Percentiles rank a stretch among this genome's conserved stretches.
phyloP scores from a whole-genome alignment of 768 basidiomycete genomes.

The Pleurotus salmoneostramineus region DNA sequence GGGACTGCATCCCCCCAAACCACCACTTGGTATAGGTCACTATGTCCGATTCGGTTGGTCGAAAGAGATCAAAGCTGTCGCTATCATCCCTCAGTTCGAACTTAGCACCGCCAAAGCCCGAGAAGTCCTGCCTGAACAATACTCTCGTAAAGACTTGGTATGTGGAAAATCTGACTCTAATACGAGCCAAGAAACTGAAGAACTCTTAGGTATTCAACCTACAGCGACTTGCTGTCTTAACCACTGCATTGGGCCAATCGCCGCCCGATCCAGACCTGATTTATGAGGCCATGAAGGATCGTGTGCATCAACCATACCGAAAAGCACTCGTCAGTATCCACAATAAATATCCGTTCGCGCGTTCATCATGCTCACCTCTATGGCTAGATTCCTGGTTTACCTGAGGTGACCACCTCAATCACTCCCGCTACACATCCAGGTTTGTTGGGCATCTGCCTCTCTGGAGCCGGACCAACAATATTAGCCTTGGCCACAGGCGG shows the following conservation, averaged over 20 bases:
- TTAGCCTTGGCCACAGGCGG: constrained; percentile 86
- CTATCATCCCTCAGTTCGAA: constrained; percentile 94
- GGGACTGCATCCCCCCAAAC: constrained; percentile 84
- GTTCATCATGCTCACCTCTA: neutral
- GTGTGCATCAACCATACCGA: constrained; percentile 95
- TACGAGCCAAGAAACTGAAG: constrained; percentile 4
- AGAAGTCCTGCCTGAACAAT: constrained; percentile 78
- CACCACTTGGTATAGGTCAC: constrained; percentile 90
- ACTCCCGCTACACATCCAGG: constrained; percentile 91
- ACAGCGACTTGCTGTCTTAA: constrained; percentile 93
- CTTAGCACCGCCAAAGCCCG: constrained; percentile 94
- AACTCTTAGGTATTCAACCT: constrained; percentile 86
- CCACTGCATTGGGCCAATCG: constrained; percentile 84
- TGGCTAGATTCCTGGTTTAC: constrained; percentile 87
- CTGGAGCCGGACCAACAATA: constrained; percentile 97
- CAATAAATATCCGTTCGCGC: too few relatives aligned
- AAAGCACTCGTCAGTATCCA: constrained; percentile 64
- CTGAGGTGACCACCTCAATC: constrained; percentile 84
- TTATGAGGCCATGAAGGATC: constrained; percentile 99
- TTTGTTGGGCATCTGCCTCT: constrained; percentile 95
- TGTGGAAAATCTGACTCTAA: neutral
- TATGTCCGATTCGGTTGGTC: constrained; percentile 90
- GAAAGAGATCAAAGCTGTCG: constrained; percentile 81
- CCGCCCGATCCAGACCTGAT: constrained; percentile 96
- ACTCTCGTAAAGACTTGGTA: constrained; percentile 90